Evolutionary conservation across 768 basidiomycete species (phyloP).

Genomic region (Dentipellis fragilis): DNA sequence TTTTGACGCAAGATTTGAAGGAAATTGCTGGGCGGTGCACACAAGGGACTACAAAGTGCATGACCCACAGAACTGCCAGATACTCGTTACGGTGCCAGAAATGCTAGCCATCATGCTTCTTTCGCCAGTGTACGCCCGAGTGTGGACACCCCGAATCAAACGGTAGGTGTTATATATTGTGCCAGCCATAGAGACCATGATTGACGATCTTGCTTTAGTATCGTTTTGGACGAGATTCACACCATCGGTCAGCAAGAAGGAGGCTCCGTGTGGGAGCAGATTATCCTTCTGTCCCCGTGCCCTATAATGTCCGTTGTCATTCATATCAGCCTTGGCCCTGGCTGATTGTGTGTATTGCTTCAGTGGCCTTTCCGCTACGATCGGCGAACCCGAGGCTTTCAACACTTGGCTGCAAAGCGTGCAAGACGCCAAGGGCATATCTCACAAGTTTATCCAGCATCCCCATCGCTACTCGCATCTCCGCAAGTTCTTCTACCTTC

Average conservation of each 20-base stretch:
- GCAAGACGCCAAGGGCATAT: slow-evolving; percentile 46
- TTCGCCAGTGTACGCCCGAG: slow-evolving; percentile 49
- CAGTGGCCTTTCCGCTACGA: slow-evolving; percentile 64
- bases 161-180: slow-evolving; percentile 25
- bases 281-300: slow-evolving; percentile 59
- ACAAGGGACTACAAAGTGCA: slow-evolving; percentile 56
- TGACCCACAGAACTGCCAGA: slow-evolving; percentile 59
- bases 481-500: slow-evolving; percentile 52
- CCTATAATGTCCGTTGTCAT: slow-evolving; percentile 49
- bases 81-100: slow-evolving; percentile 66
- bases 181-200: neutral
- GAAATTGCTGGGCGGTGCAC: slow-evolving; percentile 54
- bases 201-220: slow-evolving; percentile 25
- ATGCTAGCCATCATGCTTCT: slow-evolving; percentile 60
- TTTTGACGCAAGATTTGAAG: slow-evolving; percentile 20
- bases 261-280: slow-evolving; percentile 66
- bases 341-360: neutral
- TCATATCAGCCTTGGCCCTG: neutral
- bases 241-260: slow-evolving; percentile 62
- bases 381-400: slow-evolving; percentile 56
- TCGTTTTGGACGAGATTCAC: slow-evolving; percentile 61
- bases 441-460: slow-evolving; percentile 51
- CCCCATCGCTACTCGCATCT: slow-evolving; percentile 67
- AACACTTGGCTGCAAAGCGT: slow-evolving; percentile 56
- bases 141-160: slow-evolving; percentile 56